These are phyloP conservation scores for Sonneratia caseolaris DNA, from an alignment of 345 rosid genomes.

Conservation along the genomic window DNA sequence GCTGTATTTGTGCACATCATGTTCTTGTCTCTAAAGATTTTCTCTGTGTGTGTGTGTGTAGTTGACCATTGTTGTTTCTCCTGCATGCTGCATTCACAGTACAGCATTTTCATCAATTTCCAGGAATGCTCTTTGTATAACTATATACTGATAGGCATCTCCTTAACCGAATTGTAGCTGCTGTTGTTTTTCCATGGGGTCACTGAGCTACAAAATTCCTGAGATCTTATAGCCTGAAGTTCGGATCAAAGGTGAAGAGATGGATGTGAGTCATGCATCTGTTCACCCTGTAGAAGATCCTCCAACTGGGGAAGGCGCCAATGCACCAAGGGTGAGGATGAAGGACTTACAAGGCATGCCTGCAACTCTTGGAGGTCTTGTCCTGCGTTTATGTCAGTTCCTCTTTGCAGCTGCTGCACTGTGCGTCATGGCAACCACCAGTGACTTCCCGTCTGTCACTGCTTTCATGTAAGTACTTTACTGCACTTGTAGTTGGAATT, in stretches of 20 bases:
- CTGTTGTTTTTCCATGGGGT: background rate
- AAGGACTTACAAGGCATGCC: constrained; percentile 70
- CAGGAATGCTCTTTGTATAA: background rate
- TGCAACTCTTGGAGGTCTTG: constrained; percentile 55
- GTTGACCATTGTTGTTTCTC: background rate
- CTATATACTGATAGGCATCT: background rate
- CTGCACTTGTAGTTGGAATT: background rate
- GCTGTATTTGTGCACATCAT: background rate
- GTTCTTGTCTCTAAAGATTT: background rate
- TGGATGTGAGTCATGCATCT: constrained; percentile 85
- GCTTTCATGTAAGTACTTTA: constrained; percentile 45
- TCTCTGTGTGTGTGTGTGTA: background rate
- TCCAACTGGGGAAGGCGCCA: constrained; percentile 31
- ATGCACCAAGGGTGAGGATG: constrained; percentile 51
- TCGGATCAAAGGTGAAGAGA: constrained; percentile 30
- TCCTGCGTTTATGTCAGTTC: constrained; percentile 49
- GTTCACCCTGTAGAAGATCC: constrained; percentile 70
- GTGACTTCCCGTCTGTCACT: constrained; percentile 61
- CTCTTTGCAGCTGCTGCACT: constrained; percentile 53
- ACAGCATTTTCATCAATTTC: background rate
- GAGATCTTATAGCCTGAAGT: constrained; percentile 14
- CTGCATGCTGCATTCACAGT: no score
- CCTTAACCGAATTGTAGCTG: background rate
- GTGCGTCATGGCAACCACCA: constrained; percentile 56
- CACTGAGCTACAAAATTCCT: background rate